Percentiles rank a stretch among this genome's conserved stretches.
phyloP scores from a whole-genome alignment of 805 yeast species.

The Cyberlindnera mycetangii region DNA sequence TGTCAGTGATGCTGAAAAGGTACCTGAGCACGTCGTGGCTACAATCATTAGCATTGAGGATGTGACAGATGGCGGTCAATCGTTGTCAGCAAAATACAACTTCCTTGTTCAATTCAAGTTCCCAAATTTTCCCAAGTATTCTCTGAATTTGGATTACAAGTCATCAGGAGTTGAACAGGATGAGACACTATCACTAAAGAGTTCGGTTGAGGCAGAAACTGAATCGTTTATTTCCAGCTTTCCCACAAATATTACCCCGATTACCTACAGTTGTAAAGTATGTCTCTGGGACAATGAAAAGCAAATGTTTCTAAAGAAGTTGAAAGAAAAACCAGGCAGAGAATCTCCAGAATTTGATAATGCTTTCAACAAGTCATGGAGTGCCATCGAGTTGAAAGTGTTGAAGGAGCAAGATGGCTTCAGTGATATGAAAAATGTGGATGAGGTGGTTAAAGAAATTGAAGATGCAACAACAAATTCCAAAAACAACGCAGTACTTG shows the following conservation, averaged over 20 bases:
- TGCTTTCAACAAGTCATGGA: background rate
- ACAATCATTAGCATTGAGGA: background rate
- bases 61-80: background rate
- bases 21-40: background rate
- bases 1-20: too few species aligned
- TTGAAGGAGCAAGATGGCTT: background rate
- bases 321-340: too few species aligned
- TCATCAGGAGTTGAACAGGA: too few species aligned
- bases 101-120: background rate
- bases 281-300: background rate
- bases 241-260: too few species aligned
- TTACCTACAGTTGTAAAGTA: background rate
- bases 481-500: too few species aligned
- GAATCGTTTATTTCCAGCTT: background rate
- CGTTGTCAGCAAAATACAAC: too few species aligned
- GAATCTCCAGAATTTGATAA: too few species aligned
- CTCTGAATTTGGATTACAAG: background rate
- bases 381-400: background rate
- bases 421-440: background rate
- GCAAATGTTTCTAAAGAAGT: background rate
- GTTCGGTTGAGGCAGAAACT: background rate
- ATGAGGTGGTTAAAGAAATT: background rate
- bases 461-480: too few species aligned
- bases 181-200: background rate
- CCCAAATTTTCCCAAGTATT: background rate